Evolutionary conservation across 345 rosid species (phyloP).

Genomic region (Eutrema japonicum): DNA sequence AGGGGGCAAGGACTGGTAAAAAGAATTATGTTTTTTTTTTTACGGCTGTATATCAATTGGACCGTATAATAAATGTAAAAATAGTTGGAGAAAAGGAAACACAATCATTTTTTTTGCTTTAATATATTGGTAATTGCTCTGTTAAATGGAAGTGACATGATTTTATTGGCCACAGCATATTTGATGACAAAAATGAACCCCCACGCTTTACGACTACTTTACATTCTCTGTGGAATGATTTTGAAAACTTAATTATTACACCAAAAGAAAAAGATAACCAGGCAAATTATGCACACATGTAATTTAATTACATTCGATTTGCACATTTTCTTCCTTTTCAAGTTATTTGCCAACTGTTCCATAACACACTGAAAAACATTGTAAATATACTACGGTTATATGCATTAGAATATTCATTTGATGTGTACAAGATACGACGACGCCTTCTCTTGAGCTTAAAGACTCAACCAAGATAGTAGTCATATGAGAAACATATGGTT

Average conservation of each 20-base stretch:
- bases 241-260: constrained; percentile 37
- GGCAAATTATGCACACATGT: constrained; percentile 39
- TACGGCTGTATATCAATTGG: constrained; percentile 17
- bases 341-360: background rate
- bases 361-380: background rate
- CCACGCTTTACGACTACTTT: constrained; percentile 47
- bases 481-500: no score
- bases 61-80: background rate
- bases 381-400: no score
- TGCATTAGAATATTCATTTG: no score
- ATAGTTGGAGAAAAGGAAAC: constrained; percentile 24
- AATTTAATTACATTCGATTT: constrained; percentile 28
- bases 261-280: constrained; percentile 37
- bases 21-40: background rate
- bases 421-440: no score
- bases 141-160: constrained; percentile 43
- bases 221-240: constrained; percentile 38
- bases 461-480: no score
- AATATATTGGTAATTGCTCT: constrained; percentile 24
- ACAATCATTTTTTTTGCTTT: constrained; percentile 22
- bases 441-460: no score
- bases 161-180: constrained; percentile 40
- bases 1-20: no score
- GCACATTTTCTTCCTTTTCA: constrained; percentile 20
- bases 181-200: constrained; percentile 40